Conservation (phyloP, 768 basidiomycete genomes). For the Stropharia rugosoannulata region DNA sequence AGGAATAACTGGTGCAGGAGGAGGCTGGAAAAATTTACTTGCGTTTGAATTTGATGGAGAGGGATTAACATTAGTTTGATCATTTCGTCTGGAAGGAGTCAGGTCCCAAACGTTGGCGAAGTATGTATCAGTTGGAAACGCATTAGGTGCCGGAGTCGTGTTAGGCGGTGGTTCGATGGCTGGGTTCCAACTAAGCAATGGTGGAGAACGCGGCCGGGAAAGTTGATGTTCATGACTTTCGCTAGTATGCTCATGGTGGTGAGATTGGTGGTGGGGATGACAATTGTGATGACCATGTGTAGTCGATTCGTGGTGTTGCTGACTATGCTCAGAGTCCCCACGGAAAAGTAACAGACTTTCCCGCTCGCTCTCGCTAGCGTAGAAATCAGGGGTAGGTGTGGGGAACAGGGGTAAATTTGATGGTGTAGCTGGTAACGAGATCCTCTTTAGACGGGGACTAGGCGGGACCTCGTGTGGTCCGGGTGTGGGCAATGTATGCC, state of each 20-base stretch:
- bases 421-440: conserved; percentile 52
- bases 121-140: conserved; percentile 73
- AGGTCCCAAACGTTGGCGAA: conserved; percentile 90
- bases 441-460: conserved; percentile 49
- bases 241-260: conserved; percentile 9
- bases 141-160: conserved; percentile 47
- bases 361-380: conserved; percentile 30
- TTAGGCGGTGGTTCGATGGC: conserved; percentile 78
- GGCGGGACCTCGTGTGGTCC: conserved; percentile 61
- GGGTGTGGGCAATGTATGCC: conserved; percentile 60
- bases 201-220: conserved; percentile 55
- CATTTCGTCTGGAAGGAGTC: conserved; percentile 39
- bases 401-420: conserved; percentile 24
- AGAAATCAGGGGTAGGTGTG: conserved; percentile 24
- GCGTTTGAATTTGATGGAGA: conserved; percentile 44
- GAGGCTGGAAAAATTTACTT: conserved; percentile 57
- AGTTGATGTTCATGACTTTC: conserved; percentile 25
- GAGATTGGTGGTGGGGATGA: conserved; percentile 16
- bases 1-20: conserved; percentile 61
- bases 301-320: conserved; percentile 13
- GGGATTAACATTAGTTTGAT: conserved; percentile 30
- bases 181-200: conserved; percentile 78
- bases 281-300: conserved; percentile 17
- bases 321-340: conserved; percentile 17
- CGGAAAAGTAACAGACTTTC: conserved; percentile 21